Evolutionary conservation across 768 basidiomycete genomes (phyloP), one percentile per base, ranked within the genome.

Genomic region (Hypsizygus marmoreus): DNA sequence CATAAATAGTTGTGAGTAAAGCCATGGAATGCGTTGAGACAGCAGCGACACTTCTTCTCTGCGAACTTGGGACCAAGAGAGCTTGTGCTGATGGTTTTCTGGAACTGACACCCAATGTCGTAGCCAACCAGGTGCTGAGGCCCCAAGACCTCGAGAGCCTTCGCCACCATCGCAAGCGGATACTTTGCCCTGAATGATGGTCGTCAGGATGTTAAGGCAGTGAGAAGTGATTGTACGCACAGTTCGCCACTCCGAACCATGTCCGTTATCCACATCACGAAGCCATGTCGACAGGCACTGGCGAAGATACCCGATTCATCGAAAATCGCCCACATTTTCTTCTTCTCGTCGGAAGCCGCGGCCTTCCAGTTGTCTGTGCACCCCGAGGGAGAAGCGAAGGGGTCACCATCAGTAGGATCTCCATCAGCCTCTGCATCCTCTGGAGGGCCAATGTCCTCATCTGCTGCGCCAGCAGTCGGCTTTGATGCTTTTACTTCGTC

Each of bases 221-320:
- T 16, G 34, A 40, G 19, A 31, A 30, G 34, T 35, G 38, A 45
- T 26, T 37, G 14, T 24, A 63, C 68, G 42, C 55, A 71, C 70
- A 71, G 43, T 44, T 73, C 65, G 4, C 70, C 66, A 41, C 64
- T 68, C 6, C 33, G 28, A 6, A 69, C 35, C 66, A 71, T 68
- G 41, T 73, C 70, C 0, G 48, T 47, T 0, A 69, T 32, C 37
- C 54, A 55, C 0, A 67, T 43, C 16, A 65, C 46, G 0, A 68
- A 54, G 3, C 66, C 64, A 59, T 72, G 69, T 1, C 55, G 51
- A 45, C 71, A 73, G 8, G 60, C 58, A 45, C 50, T 41, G 0
- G 66, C 59, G 47, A 76, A 75, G 8, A 71, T 53, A 0, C 73
- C 70, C 0, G 66, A 62, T 56, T 73, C 67, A 0, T 65, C 47